Base-by-base conservation (phyloP, 805 yeast genomes). In the Spathaspora sp. region DNA sequence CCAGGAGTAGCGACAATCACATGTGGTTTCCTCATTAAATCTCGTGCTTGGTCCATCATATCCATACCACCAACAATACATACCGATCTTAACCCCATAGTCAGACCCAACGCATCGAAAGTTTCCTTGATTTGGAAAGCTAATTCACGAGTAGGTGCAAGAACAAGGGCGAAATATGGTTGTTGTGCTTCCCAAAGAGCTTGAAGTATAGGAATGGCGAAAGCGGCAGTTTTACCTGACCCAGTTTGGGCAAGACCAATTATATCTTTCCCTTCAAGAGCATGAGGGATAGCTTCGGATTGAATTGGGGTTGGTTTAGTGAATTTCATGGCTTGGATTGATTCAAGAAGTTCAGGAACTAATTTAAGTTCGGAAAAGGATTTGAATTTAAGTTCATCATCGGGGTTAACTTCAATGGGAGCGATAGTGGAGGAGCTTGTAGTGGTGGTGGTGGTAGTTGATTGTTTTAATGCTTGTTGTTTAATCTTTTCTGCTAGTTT, bases 41-140 rank as follows among this genome's bases (percentile, higher is more conserved):
- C 97, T 55, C 96, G 80, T 0, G 97, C 94, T 70, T 93, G 99
- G 59, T 91, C 96, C 94, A 94, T 90, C 88, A 89, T 87, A 65
- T 90, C 97, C 93, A 94, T 92, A 55, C 99, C 99, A 60, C 99
- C 99, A 38, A 94, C 97, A 56, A 93, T 81, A 52, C 96, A 91
- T 2, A 85, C 85, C 19, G 93, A 78, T 61, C 96, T 78, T n/a
- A 93, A 80, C 1, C 98, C 99, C 96, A 94, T 94, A 8, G 83
- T 72, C 0, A 89, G 72, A 0, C 99, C 99, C 47, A 94, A 69
- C 0, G 98, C 97, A 63, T 92, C 97, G 65, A 94, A 94, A 8
- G 97, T 93, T 62, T 91, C 97, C 57, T 92, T 86, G 59, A 94
- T 94, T 64, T 87, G 96, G 65, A 83, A 86, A 0, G 94, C 96